A percentile compares a stretch with the other conserved stretches of the same genome.
Evolutionary conservation across 495 filamentous ascomycete species (phyloP).

Genomic region (Lindgomyces ingoldianus): DNA sequence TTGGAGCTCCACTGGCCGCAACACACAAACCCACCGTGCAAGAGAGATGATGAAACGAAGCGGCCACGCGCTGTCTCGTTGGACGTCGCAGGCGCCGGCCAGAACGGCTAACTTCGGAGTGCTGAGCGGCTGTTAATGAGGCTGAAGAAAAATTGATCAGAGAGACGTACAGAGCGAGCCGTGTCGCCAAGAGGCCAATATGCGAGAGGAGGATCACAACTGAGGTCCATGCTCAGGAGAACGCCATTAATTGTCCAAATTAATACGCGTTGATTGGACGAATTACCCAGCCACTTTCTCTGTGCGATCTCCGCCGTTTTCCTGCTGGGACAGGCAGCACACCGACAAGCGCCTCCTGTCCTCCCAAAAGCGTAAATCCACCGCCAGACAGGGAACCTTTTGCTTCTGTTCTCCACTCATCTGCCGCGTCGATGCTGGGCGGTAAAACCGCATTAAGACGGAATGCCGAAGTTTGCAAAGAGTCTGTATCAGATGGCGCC

Average conservation of each 20-base stretch:
- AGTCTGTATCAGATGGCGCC: slow-evolving; percentile 20
- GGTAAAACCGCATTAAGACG: slow-evolving; percentile 8
- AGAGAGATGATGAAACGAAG: slow-evolving; percentile 20
- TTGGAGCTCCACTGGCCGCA: slow-evolving; percentile 13
- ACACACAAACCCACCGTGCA: background rate
- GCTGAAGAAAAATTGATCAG: too few species aligned
- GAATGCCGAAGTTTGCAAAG: slow-evolving; percentile 6
- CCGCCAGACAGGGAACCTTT: background rate
- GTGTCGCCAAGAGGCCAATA: slow-evolving; percentile 14
- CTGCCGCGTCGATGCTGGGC: background rate
- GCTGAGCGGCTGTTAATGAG: too few species aligned
- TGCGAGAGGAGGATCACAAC: background rate
- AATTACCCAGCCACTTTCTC: background rate
- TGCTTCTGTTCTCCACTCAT: background rate
- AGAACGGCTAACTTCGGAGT: background rate
- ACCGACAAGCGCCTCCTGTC: background rate
- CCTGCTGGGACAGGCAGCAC: background rate
- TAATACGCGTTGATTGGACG: background rate
- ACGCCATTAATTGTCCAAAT: slow-evolving; percentile 18
- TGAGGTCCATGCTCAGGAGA: slow-evolving; percentile 25
- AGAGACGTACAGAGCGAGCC: too few species aligned
- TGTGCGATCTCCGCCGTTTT: slow-evolving; percentile 15
- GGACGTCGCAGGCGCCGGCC: slow-evolving; percentile 28
- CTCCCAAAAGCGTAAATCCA: slow-evolving; percentile 2
- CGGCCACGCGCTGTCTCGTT: slow-evolving; percentile 24